Base-by-base conservation (phyloP, 2,329 filamentous ascomycete genomes). In the Meredithiella fracta region DNA sequence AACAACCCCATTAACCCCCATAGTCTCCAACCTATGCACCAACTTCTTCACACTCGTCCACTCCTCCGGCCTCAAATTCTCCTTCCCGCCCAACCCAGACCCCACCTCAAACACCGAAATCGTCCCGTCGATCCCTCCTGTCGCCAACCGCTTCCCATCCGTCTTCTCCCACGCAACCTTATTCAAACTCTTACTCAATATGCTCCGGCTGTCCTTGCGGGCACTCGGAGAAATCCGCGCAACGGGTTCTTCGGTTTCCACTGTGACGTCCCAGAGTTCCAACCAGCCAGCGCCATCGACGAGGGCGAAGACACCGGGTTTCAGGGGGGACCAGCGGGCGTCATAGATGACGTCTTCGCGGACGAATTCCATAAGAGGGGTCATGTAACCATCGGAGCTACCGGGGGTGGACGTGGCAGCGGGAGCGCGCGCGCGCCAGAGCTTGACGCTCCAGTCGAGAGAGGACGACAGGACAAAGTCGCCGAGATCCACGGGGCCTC, bases 291-390 rank as follows among this genome's bases (percentile, higher is more conserved):
- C 87, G 34, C 92, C 92, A 63, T 98, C 94, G 1, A 97, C 92
- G 20, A 94, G 80, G 1, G 87, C 88, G 68, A 98, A 98, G 7
- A 98, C 86, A 38, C 89, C 90, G 0, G 92, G 92, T 66, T 92
- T 91, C 61, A 92, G 79, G 0, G 92, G 92, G 14, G 88, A 94
- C 94, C 94, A 98, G 54, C 83, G 84, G 2, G 88, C 90, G 66
- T 96, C 91, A 70, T 98, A 98, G 53, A 98, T 90, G 20, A 96
- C 83, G 64, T 98, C 94, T 70, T 98, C 94, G 55, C 92, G 84
- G 20, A 86, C 83, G 65, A 98, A 88, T 61, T 97, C 89, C 11
- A 97, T 76, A 25, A 98, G 74, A 0, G 92, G 92, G 2, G 77
- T 69, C 29, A 91, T 81, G 34, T 69, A 67, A 44, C 73, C 71